Base-by-base conservation (phyloP, 768 basidiomycete genomes). In the Boletus sensibilis region DNA sequence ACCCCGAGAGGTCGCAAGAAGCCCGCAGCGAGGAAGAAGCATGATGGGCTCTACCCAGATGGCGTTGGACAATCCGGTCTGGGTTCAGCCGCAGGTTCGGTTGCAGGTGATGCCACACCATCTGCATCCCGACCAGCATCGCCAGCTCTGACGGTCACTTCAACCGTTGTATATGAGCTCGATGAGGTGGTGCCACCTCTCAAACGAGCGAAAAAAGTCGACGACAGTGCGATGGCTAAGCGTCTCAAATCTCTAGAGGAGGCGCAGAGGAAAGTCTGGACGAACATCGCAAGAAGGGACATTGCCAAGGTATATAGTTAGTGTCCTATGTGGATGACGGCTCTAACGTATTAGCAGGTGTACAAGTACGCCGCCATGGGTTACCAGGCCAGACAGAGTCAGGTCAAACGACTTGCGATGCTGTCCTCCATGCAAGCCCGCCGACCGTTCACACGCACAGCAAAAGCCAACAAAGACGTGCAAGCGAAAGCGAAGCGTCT, bases 251-350 rank as follows among this genome's bases (percentile, higher is more conserved):
- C 83, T 7, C 68, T 94, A 31, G 92, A 93, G 67, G 94, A 94
- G 62, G 78, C 88, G 0, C 93, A 94, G 74, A 80, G 83, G 55
- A 94, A 92, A 73, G 87, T 93, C 10, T 96, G 94, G 94, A 86
- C 85, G 21, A 91, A 87, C 63, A 94, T 96, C 47, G 94, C 92
- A 1, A 79, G 83, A 59, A 79, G 85, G 62, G 94, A 95, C 63
- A 83, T 95, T 45, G 85, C 87, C 29, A 94, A 91, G 80, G 94
- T 89, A 61, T 40, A 29, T 35, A 12, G 16, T 20, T 33, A 11
- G 41, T 16, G 34, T 37, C 20, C 12, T 48, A 33, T 39, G 14
- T 21, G 34, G 38, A 16, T 27, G 25, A 61, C 18, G 20, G 59
- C 57, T 46, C 57, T 55, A 34, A 56, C 52, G 40, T 40, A 38